Evolutionary conservation across 1,284 basidiomycete genomes (phyloP).

Genomic region (Ganoderma lingzhi): DNA sequence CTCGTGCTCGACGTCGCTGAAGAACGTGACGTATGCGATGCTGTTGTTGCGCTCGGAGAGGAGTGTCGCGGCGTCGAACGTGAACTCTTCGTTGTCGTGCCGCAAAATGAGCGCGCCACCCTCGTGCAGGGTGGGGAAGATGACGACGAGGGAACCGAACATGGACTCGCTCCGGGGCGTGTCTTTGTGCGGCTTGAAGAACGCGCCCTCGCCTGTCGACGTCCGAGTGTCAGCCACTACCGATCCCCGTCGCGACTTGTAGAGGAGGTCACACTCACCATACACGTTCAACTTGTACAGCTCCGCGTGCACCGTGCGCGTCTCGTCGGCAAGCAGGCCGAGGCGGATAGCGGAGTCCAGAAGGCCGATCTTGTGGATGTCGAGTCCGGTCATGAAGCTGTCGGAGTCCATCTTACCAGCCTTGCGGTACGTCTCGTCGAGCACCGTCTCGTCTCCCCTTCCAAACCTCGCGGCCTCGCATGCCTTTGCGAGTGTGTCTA

Average conservation of each 20-base stretch:
- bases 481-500: neutral
- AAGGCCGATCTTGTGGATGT: slow-evolving; percentile 21
- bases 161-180: slow-evolving; percentile 43
- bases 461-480: slow-evolving; percentile 37
- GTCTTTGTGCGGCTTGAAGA: slow-evolving; percentile 54
- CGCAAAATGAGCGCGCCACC: slow-evolving; percentile 49
- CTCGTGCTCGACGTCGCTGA: slow-evolving; percentile 56
- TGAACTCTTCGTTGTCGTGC: slow-evolving; percentile 35
- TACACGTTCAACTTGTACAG: slow-evolving; percentile 47
- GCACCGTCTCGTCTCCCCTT: slow-evolving; percentile 28
- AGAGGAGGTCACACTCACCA: slow-evolving; percentile 29
- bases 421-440: slow-evolving; percentile 39
- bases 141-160: slow-evolving; percentile 52
- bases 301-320: slow-evolving; percentile 33
- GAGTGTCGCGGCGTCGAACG: slow-evolving; percentile 44
- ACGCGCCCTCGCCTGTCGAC: slow-evolving; percentile 40
- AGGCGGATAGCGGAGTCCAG: slow-evolving; percentile 21
- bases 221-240: neutral
- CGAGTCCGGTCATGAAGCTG: neutral
- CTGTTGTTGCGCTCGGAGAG: slow-evolving; percentile 30
- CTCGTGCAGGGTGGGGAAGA: slow-evolving; percentile 49
- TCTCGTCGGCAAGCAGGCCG: slow-evolving; percentile 8
- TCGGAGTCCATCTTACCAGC: slow-evolving; percentile 38
- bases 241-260: neutral
- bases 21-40: slow-evolving; percentile 49